Conservation (phyloP, 2,329 filamentous ascomycete species). For the Ceratocystis colombiana region DNA sequence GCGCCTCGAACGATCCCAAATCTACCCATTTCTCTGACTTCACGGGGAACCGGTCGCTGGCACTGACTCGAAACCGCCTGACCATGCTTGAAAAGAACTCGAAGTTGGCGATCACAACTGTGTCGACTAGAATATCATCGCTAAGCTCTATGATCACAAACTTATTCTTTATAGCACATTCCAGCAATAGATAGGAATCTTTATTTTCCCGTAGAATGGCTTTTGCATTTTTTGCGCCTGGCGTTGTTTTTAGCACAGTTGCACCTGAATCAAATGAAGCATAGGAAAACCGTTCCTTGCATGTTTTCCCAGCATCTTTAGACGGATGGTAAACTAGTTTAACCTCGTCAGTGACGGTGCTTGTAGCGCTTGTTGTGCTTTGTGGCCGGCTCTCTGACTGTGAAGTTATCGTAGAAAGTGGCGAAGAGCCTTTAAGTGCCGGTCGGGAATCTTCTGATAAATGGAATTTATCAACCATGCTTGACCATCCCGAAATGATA, state of each 20-base stretch:
- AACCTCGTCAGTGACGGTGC: conserved; percentile 9
- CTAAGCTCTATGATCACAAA: conserved; percentile 92
- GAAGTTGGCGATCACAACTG: conserved; percentile 93
- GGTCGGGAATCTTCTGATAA: neutral
- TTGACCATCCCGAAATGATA: neutral
- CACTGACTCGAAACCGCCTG: conserved; percentile 78
- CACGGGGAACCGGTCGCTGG: conserved; percentile 88
- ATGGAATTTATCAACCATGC: neutral
- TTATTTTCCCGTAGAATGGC: conserved; percentile 92
- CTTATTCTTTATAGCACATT: conserved; percentile 78
- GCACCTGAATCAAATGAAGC: conserved; percentile 95
- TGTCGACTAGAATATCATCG: conserved; percentile 78
- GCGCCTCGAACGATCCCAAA: conserved; percentile 77
- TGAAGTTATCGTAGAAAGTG: neutral
- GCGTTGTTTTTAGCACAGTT: conserved; percentile 81
- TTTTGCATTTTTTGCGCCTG: conserved; percentile 75
- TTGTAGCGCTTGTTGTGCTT: neutral
- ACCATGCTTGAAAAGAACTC: conserved; percentile 99
- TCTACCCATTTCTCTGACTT: conserved; percentile 88
- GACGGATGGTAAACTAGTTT: conserved; percentile 46
- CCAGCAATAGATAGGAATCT: conserved; percentile 95
- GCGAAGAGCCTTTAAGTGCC: neutral
- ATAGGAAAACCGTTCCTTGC: conserved; percentile 96
- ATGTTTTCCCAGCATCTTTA: conserved; percentile 92
- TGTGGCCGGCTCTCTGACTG: neutral